A percentile compares a stretch with the other conserved stretches of the same genome.
Conservation (phyloP, 805 yeast species). For the Wickerhamomyces silvicola region DNA sequence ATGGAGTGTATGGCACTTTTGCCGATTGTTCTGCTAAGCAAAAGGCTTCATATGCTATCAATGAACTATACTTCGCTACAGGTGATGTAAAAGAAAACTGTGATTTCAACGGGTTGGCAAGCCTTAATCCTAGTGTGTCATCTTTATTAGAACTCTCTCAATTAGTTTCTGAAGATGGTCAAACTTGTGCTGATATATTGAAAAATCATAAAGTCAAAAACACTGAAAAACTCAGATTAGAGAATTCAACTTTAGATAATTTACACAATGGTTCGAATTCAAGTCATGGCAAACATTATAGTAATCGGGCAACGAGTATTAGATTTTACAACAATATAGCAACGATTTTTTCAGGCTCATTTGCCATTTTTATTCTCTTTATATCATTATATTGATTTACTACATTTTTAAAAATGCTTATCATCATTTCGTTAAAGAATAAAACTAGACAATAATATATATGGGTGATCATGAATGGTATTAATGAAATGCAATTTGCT, state of each 20-base stretch:
- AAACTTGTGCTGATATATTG: slow-evolving; percentile 15
- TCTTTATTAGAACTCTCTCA: slow-evolving; percentile 6
- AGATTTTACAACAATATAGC: slow-evolving; percentile 7
- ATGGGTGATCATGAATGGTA: slow-evolving; percentile 18
- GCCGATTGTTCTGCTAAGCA: slow-evolving; percentile 63
- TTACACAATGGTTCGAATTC: too few species aligned
- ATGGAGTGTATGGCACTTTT: slow-evolving; percentile 58
- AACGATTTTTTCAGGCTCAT: slow-evolving; percentile 2
- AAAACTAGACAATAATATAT: slow-evolving; percentile 13
- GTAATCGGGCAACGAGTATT: slow-evolving; percentile 5
- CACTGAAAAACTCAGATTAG: neutral
- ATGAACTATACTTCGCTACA: slow-evolving; percentile 48
- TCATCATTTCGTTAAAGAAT: slow-evolving; percentile 1
- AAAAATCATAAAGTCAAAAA: slow-evolving; percentile 5
- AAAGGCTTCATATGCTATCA: slow-evolving; percentile 54
- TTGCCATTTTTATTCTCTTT: slow-evolving; percentile 1
- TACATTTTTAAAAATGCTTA: neutral
- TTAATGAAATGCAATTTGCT: neutral
- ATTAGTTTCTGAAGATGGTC: slow-evolving; percentile 8
- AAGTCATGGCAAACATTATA: neutral
- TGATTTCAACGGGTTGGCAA: slow-evolving; percentile 18
- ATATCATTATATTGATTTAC: slow-evolving; percentile 2
- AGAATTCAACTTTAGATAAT: too few species aligned
- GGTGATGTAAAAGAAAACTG: slow-evolving; percentile 29
- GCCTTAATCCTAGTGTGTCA: slow-evolving; percentile 8